A percentile compares a stretch with the other conserved stretches of the same genome.
Conservation (phyloP, 1,284 basidiomycete genomes). For the Ceratobasidium sp. region DNA sequence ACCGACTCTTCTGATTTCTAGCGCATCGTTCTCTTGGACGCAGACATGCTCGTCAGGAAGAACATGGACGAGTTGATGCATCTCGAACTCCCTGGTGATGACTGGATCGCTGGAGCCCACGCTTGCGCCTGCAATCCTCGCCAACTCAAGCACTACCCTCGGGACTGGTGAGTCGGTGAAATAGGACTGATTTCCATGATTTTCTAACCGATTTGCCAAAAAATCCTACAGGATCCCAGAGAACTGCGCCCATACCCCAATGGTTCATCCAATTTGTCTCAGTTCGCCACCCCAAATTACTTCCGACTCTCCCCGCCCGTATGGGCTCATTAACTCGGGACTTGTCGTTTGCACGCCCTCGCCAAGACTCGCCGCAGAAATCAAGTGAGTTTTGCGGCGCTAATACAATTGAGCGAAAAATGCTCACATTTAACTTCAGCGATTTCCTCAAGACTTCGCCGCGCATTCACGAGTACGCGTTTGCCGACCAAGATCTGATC, state of each 20-base stretch:
- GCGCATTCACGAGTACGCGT: conserved; percentile 71
- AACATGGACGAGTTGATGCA: conserved; percentile 94
- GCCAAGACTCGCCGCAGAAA: conserved; percentile 54
- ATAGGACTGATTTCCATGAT: neutral
- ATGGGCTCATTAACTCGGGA: conserved; percentile 85
- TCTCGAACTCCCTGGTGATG: conserved; percentile 61
- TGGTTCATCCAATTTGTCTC: conserved; percentile 60
- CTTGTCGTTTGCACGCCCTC: conserved; percentile 82
- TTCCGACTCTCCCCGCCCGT: conserved; percentile 66
- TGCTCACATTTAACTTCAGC: conserved; percentile 51
- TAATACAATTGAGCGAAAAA: neutral
- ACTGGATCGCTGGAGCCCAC: conserved; percentile 83
- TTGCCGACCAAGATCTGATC: conserved; percentile 93
- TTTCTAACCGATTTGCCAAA: conserved; percentile 17
- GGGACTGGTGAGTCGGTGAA: conserved; percentile 72
- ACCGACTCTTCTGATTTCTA: conserved; percentile 49
- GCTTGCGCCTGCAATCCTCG: conserved; percentile 94
- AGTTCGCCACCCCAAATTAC: conserved; percentile 58
- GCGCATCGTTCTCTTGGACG: conserved; percentile 84
- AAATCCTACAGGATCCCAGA: conserved; percentile 75
- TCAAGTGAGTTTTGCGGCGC: conserved; percentile 46
- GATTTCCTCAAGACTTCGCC: conserved; percentile 71
- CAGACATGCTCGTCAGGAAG: conserved; percentile 84
- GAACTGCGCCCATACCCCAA: conserved; percentile 82
- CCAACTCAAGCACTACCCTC: conserved; percentile 80